Evolutionary conservation across 352 stramenopile species (phyloP).

Genomic region (Saprolegnia diclina): DNA sequence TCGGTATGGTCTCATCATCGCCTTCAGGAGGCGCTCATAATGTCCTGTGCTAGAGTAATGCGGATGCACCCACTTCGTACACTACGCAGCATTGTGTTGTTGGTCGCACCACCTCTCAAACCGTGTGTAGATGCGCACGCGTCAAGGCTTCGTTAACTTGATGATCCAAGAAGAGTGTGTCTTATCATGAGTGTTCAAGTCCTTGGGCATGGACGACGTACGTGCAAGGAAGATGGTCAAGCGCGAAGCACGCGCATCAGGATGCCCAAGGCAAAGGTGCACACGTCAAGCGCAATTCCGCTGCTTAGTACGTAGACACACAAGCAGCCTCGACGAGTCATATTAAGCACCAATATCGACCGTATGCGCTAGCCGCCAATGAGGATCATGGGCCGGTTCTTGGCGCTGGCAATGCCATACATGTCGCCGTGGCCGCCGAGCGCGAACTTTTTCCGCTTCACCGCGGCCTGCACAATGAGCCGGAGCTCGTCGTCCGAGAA

Average conservation of each 20-base stretch:
- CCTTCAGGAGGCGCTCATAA: too few species aligned
- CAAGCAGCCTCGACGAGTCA: too few species aligned
- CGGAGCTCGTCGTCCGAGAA: slow-evolving; percentile 77
- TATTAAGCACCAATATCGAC: neutral
- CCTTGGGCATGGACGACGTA: neutral
- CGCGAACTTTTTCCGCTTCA: slow-evolving; percentile 91
- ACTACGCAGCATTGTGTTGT: too few species aligned
- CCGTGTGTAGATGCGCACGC: neutral
- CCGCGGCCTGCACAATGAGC: slow-evolving; percentile 81
- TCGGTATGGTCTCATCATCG: slow-evolving; percentile 7
- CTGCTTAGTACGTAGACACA: neutral
- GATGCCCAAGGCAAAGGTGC: neutral
- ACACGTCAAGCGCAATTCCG: neutral
- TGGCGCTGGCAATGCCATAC: slow-evolving; percentile 83
- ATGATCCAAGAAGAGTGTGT: slow-evolving; percentile 11
- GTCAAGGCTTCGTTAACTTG: slow-evolving; percentile 6
- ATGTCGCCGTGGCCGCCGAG: slow-evolving; percentile 94
- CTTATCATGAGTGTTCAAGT: slow-evolving; percentile 2
- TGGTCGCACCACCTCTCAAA: neutral
- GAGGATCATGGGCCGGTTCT: slow-evolving; percentile 97
- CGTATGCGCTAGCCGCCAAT: slow-evolving; percentile 88
- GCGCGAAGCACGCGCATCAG: neutral
- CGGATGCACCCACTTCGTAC: neutral
- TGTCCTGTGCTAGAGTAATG: too few species aligned
- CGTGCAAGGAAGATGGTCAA: neutral